Base-by-base conservation (phyloP, 2,329 filamentous ascomycete genomes). In the Colletotrichum phormii region DNA sequence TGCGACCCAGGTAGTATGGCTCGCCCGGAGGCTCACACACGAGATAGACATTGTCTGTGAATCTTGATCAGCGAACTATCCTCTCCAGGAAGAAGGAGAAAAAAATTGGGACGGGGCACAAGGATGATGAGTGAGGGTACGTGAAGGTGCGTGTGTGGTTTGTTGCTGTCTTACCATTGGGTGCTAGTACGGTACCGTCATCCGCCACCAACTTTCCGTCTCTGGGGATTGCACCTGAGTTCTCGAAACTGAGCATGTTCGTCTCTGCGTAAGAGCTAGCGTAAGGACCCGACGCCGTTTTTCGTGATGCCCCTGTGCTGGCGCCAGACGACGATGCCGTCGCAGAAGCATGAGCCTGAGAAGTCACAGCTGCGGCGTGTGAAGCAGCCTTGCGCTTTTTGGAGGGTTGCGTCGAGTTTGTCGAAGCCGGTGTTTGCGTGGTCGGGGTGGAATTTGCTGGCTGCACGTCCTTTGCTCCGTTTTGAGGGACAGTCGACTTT, bases 1-100 rank as follows among this genome's bases (percentile, higher is more conserved):
- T 97, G 77, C 97, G 94, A 75, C 94, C 97, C 76, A 99, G 87
- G 82, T 99, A 99, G 85, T 99, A 99, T 67, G 97, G 97, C 84
- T 99, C 97, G 65, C 97, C 97, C 18, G 97, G 97, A 63, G 97
- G 97, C 84, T 99, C 97, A 84, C 95, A 98, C 75, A 99, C 93
- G 75, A 98, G 90, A 86, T 98, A 99, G 77, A 98, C 94, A 86
- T 98, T 88, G 83, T 91, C 89, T 91, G 82, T 78, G 75, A 71
- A 73, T 68, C 18, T 58, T 78, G 75, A 76, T 79, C 74, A 80
- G 81, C 71, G 61, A 73, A 57, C 55, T 64, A 70, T 18, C 53
- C 22, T 62, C 29, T 33, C 33, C 29, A 26, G 51, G 9, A 22
- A 13, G 13, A 58, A 58, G 37, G 26, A 31, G 49, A 11, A 35